phyloP scores from a whole-genome alignment of 2,329 filamentous ascomycete genomes.

The Aspergillus pseudoglaucus region DNA sequence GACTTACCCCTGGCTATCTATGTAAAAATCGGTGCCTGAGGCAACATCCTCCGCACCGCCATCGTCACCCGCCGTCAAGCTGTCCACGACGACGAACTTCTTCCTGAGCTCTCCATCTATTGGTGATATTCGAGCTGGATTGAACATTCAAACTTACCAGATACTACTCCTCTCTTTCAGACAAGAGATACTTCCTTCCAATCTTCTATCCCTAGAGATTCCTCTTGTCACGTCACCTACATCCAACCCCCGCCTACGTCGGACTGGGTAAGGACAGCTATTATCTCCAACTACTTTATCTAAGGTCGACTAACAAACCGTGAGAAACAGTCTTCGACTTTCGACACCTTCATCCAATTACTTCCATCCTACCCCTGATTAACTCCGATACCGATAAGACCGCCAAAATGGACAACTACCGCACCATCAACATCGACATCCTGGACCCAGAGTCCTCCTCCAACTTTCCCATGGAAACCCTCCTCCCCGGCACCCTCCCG shows the following conservation, averaged over 20 bases:
- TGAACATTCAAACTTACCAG: no score
- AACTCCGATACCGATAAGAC: slow-evolving; percentile 1
- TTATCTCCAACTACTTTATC: not conserved
- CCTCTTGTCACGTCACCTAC: slow-evolving; percentile 3
- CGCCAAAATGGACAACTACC: slow-evolving; percentile 53
- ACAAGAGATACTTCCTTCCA: not conserved
- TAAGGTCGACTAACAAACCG: not conserved
- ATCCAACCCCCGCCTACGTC: slow-evolving; percentile 2
- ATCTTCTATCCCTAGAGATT: not conserved
- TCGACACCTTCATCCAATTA: not conserved
- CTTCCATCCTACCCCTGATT: not conserved
- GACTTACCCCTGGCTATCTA: not conserved
- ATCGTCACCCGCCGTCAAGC: slow-evolving; percentile 1
- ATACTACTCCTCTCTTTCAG: not conserved
- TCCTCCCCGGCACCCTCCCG: slow-evolving; percentile 64
- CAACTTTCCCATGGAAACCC: slow-evolving; percentile 84
- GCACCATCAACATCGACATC: slow-evolving; percentile 91
- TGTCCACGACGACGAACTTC: slow-evolving; percentile 1
- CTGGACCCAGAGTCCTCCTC: slow-evolving; percentile 80
- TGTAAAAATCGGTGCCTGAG: slow-evolving; percentile 3
- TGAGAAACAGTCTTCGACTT: not conserved
- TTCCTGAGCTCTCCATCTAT: not conserved
- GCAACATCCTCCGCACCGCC: slow-evolving; percentile 6
- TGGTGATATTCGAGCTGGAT: no score
- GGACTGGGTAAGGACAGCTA: slow-evolving; percentile 1